A percentile compares a stretch with the other conserved stretches of the same genome.
These are phyloP conservation scores for Trichaptum fuscoviolaceum DNA, from an alignment of 768 basidiomycete genomes.

Conservation along the genomic window DNA sequence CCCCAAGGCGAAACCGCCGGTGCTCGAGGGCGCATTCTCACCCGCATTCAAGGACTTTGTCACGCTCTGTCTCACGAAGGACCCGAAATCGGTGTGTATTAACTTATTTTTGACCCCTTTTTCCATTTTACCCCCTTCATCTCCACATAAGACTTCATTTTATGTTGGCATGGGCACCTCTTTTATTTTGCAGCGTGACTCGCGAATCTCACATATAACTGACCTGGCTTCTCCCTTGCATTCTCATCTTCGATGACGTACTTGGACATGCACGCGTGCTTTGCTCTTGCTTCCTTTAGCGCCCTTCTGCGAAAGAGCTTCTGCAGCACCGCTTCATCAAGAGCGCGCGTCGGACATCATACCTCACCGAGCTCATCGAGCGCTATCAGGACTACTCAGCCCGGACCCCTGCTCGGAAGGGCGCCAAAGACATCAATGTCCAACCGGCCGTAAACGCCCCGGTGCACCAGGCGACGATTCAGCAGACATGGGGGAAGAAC, in stretches of 20 bases:
- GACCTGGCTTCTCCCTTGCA: not conserved
- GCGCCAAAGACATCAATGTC: conserved; percentile 10
- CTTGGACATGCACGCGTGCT: conserved; percentile 7
- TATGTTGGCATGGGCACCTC: not conserved
- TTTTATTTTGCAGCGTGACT: not conserved
- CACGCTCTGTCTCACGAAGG: conserved; percentile 85
- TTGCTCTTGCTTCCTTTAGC: conserved; percentile 41
- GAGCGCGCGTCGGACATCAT: conserved; percentile 74
- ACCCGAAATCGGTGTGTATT: conserved; percentile 63
- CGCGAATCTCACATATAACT: not conserved
- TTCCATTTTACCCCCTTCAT: not conserved
- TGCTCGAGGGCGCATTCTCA: conserved; percentile 82
- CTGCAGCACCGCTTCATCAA: conserved; percentile 92
- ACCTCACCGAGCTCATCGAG: conserved; percentile 83
- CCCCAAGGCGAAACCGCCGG: conserved; percentile 92
- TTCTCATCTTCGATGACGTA: not conserved
- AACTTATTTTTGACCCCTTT: not conserved
- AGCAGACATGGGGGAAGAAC: conserved; percentile 65
- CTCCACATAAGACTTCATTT: not conserved
- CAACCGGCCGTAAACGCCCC: conserved; percentile 25
- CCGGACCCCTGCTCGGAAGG: conserved; percentile 45
- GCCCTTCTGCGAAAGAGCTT: conserved; percentile 87
- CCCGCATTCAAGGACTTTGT: conserved; percentile 92
- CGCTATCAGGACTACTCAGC: conserved; percentile 75
- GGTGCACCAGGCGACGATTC: conserved; percentile 51